Evolutionary conservation across 768 basidiomycete species (phyloP), one percentile per base, ranked within the genome.

Genomic region (Lactarius psammicola): DNA sequence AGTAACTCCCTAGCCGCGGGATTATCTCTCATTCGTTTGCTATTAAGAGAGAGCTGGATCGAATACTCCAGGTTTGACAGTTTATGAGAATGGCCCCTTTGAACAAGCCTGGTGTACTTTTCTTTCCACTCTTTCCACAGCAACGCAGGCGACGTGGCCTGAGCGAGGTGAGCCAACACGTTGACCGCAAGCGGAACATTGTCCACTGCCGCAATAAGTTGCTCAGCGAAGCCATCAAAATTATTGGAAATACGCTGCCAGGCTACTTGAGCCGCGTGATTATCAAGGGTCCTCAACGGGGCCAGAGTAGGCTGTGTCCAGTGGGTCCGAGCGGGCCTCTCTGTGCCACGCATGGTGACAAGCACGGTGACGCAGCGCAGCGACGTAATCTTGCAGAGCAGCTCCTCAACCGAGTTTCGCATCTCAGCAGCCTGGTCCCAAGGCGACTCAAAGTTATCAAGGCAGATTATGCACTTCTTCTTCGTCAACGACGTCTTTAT

Each of bases 361-460:
- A 65, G 28, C 20, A 65, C 26, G 1, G 64, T 60, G 28, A 54
- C 38, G 5, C 3, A 26, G 10, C 6, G 20, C 17, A 65, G 20
- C 33, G 26, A 28, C 23, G 64, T 60, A 20, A 65, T 31, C 15
- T 30, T 33, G 8, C 36, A 42, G 9, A 65, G 53, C 17, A 65
- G 13, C 26, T 53, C 51, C 20, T 65, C 59, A 9, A 65, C 64
- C 20, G 64, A 34, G 26, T 30, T 20, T 34, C 36, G 38, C 1
- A 23, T 53, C 15, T 34, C 33, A 5, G 28, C 59, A 18, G 60
- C 66, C 40, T 67, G 65, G 60, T 76, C 71, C 78, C 78, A 78
- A 11, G 75, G 73, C 17, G 78, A 78, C 70, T 80, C 79, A 60
- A 80, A 78, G 62, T 80, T 80, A 64, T 80, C 79, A 5, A 80